These are phyloP conservation scores for Fusarium nematophilum DNA, from an alignment of 2,329 filamentous ascomycete species.

Conservation along the genomic window DNA sequence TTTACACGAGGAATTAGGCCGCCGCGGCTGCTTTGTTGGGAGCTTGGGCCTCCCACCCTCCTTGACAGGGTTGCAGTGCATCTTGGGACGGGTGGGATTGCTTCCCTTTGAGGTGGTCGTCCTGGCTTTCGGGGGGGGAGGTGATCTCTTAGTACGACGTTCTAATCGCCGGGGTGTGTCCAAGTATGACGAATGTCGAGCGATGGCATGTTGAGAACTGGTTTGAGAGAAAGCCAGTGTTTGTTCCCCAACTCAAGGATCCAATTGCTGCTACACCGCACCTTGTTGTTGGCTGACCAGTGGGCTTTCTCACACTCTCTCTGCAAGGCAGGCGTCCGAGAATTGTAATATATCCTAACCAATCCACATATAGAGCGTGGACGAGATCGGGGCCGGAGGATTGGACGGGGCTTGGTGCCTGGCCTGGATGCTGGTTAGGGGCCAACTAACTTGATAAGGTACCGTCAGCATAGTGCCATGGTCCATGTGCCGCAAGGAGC, in stretches of 20 bases:
- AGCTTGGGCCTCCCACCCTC: slow-evolving; percentile 33
- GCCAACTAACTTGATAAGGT: slow-evolving; percentile 15
- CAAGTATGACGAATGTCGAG: slow-evolving; percentile 12
- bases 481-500: slow-evolving; percentile 28
- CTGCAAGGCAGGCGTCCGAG: slow-evolving; percentile 4
- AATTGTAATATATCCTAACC: slow-evolving; percentile 10
- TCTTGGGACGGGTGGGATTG: slow-evolving; percentile 26
- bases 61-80: slow-evolving; percentile 28
- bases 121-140: slow-evolving; percentile 13
- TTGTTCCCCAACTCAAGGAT: neutral
- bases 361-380: slow-evolving; percentile 18
- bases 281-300: slow-evolving; percentile 8
- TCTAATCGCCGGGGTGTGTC: slow-evolving; percentile 29
- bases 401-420: slow-evolving; percentile 6
- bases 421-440: slow-evolving; percentile 17
- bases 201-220: slow-evolving; percentile 13
- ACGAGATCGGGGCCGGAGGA: slow-evolving; percentile 7
- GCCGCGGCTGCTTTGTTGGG: slow-evolving; percentile 22
- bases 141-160: slow-evolving; percentile 31
- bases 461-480: slow-evolving; percentile 20
- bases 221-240: neutral
- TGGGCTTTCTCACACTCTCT: slow-evolving; percentile 1
- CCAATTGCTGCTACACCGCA: slow-evolving; percentile 4
- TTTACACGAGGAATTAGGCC: slow-evolving; percentile 37
- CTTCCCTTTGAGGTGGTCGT: slow-evolving; percentile 29